Percentiles rank a stretch among this genome's conserved stretches.
Evolutionary conservation across 75 land plant genomes (phyloP).

Genomic region (Pinus taeda): DNA sequence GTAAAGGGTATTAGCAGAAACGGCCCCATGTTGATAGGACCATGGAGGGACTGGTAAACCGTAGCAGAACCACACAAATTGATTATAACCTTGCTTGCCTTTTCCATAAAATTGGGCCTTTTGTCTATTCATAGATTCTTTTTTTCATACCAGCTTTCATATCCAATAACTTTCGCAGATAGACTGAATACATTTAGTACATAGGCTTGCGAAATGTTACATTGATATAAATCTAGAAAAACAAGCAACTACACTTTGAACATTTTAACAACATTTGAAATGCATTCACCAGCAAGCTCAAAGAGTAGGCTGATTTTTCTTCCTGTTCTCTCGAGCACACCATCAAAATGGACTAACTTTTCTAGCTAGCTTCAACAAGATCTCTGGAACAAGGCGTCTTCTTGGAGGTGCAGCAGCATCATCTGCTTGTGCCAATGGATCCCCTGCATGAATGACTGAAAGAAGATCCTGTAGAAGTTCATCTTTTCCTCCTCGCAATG

Average conservation of each 20-base stretch:
- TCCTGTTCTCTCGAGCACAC: background rate
- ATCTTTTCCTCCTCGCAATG: conserved; percentile 92
- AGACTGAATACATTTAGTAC: no score
- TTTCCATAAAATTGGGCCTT: no score
- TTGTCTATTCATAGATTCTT: no score
- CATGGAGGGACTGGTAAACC: no score
- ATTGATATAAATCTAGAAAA: background rate
- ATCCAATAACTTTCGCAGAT: no score
- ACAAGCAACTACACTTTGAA: background rate
- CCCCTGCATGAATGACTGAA: conserved; percentile 63
- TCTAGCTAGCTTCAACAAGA: conserved; percentile 72
- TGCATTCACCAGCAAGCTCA: background rate
- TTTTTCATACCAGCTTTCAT: no score
- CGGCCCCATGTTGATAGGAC: no score
- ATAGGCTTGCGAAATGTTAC: background rate
- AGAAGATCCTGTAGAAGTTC: conserved; percentile 72
- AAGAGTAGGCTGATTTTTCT: background rate
- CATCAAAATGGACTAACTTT: conserved; percentile 76
- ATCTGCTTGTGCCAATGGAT: conserved; percentile 39
- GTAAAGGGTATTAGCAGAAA: no score
- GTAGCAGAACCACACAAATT: no score
- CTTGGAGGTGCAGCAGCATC: conserved; percentile 44
- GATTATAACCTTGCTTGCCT: no score
- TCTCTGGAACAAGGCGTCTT: conserved; percentile 81
- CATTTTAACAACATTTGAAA: background rate